Percentiles rank a stretch among this genome's conserved stretches.
Evolutionary conservation across 2,329 filamentous ascomycete species (phyloP).

Genomic region (Aspergillus sp.): DNA sequence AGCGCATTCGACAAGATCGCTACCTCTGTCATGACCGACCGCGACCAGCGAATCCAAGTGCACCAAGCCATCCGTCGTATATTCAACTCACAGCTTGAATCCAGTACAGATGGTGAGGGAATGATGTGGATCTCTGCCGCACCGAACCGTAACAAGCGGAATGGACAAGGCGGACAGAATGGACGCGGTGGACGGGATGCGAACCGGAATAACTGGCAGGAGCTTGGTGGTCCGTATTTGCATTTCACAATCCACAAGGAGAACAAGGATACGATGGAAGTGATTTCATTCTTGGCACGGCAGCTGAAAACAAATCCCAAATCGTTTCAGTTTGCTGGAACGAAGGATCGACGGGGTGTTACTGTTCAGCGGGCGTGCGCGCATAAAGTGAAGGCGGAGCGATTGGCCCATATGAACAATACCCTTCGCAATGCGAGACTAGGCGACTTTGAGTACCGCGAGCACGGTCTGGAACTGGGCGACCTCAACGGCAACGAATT

Average conservation of each 20-base stretch:
- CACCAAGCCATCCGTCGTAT: conserved; percentile 67
- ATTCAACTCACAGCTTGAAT: conserved; percentile 72
- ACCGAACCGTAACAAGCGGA: conserved; percentile 27
- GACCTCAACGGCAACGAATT: conserved; percentile 89
- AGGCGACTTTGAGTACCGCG: conserved; percentile 74
- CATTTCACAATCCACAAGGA: conserved; percentile 95
- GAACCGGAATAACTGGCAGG: conserved; percentile 53
- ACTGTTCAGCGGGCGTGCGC: conserved; percentile 76
- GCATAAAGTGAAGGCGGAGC: conserved; percentile 53
- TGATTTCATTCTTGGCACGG: conserved; percentile 67
- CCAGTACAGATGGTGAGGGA: conserved; percentile 65
- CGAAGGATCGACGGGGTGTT: conserved; percentile 81
- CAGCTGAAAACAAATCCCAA: conserved; percentile 63
- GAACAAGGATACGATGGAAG: conserved; percentile 95
- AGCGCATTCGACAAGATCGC: conserved; percentile 49
- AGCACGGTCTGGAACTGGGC: conserved; percentile 68
- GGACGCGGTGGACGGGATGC: conserved; percentile 24
- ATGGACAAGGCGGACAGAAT: conserved; percentile 24
- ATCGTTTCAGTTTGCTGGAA: conserved; percentile 74
- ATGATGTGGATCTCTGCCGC: conserved; percentile 52
- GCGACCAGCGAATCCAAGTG: conserved; percentile 55
- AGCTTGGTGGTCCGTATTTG: conserved; percentile 69
- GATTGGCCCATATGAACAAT: conserved; percentile 58
- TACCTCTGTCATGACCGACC: conserved; percentile 52
- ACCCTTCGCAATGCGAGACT: conserved; percentile 56